Percentiles rank a stretch among this genome's conserved stretches.
Evolutionary conservation across 2,329 filamentous ascomycete genomes (phyloP).

Genomic region (Berkeleyomyces basicola): DNA sequence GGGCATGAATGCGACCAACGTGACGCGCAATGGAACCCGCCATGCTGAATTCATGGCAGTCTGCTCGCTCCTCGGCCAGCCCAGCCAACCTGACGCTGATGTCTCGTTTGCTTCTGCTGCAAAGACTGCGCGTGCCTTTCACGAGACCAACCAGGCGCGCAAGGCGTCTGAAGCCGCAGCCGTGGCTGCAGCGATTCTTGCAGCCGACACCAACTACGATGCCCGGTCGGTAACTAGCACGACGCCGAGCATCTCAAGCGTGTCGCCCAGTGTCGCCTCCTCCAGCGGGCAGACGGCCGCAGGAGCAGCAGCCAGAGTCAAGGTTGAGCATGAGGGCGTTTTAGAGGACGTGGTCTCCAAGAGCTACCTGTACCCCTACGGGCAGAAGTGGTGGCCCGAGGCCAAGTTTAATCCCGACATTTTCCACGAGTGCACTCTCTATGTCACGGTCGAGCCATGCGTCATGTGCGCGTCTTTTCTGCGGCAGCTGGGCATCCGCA

Average conservation of each 20-base stretch:
- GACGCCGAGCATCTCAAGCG: slow-evolving; percentile 6
- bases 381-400: slow-evolving; percentile 29
- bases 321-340: slow-evolving; percentile 12
- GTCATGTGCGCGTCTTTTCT: slow-evolving; percentile 96
- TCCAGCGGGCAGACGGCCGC: slow-evolving; percentile 8
- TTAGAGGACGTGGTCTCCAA: slow-evolving; percentile 35
- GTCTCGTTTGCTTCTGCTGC: slow-evolving; percentile 13
- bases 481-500: slow-evolving; percentile 70
- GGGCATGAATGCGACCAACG: slow-evolving; percentile 95
- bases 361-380: slow-evolving; percentile 43
- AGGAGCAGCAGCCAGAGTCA: slow-evolving; percentile 3
- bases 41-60: slow-evolving; percentile 94
- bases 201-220: slow-evolving; percentile 7
- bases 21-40: slow-evolving; percentile 75
- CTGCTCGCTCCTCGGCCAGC: slow-evolving; percentile 31
- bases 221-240: slow-evolving; percentile 8
- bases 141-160: slow-evolving; percentile 15
- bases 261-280: slow-evolving; percentile 10
- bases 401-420: slow-evolving; percentile 11
- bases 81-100: slow-evolving; percentile 2
- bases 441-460: slow-evolving; percentile 95
- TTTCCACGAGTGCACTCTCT: slow-evolving; percentile 53
- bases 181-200: slow-evolving; percentile 22
- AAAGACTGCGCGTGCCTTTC: slow-evolving; percentile 15
- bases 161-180: slow-evolving; percentile 19